Evolutionary conservation across 2,329 filamentous ascomycete genomes (phyloP).

Genomic region (Simplicillium aogashimaense): DNA sequence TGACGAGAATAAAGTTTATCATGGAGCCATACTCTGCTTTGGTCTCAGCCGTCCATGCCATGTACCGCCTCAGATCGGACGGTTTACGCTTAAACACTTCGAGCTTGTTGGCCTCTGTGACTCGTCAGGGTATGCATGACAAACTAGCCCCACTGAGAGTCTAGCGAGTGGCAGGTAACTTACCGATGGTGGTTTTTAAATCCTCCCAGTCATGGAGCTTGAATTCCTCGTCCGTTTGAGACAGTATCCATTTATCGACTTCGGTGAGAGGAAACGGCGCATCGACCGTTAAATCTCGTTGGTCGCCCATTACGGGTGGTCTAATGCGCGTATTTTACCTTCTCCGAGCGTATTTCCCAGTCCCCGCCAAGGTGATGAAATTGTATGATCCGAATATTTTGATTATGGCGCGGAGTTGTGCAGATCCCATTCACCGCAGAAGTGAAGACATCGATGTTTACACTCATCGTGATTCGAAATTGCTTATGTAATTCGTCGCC

Average conservation of each 20-base stretch:
- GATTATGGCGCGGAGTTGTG: too few species aligned
- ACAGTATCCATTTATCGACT: slow-evolving; percentile 46
- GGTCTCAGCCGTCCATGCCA: slow-evolving; percentile 63
- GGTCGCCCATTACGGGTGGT: slow-evolving; percentile 37
- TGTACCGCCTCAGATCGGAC: slow-evolving; percentile 70
- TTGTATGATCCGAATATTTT: too few species aligned
- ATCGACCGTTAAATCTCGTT: slow-evolving; percentile 22
- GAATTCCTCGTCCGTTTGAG: slow-evolving; percentile 61
- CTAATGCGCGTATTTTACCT: too few species aligned
- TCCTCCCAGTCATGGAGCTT: slow-evolving; percentile 63
- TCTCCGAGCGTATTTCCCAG: too few species aligned
- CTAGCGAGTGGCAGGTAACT: too few species aligned
- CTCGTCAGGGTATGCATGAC: slow-evolving; percentile 8
- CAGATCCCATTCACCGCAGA: too few species aligned
- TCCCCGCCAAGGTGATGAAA: too few species aligned
- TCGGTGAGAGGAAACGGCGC: slow-evolving; percentile 50
- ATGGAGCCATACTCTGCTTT: slow-evolving; percentile 69
- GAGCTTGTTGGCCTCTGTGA: slow-evolving; percentile 48
- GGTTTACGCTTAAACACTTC: slow-evolving; percentile 70
- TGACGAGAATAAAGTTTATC: slow-evolving; percentile 63
- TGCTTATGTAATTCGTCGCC: too few species aligned
- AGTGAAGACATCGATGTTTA: too few species aligned
- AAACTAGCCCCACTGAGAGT: background rate
- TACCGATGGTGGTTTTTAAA: slow-evolving; percentile 57
- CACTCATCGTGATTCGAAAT: too few species aligned